Evolutionary conservation across 2,329 filamentous ascomycete genomes (phyloP).

Genomic region (Blastomyces silverae): DNA sequence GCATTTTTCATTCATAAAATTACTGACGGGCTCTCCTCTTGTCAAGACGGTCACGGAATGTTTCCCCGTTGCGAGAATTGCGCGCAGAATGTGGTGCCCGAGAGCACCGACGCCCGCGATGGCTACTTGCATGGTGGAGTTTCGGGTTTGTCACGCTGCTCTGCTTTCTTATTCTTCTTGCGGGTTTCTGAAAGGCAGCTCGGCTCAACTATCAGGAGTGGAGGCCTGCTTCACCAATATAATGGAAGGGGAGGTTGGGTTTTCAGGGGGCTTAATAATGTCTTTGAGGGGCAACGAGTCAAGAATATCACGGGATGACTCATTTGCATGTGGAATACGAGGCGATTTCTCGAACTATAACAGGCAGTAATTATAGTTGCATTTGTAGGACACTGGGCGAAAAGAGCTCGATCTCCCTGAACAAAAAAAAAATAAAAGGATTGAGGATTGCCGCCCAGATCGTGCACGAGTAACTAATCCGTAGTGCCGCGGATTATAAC

Average conservation of each 20-base stretch:
- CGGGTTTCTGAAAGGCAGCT: neutral
- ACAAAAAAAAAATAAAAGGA: slow-evolving; percentile 38
- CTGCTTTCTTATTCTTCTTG: neutral
- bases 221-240: neutral
- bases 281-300: neutral
- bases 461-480: slow-evolving; percentile 38
- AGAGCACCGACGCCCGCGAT: slow-evolving; percentile 12
- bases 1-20: neutral
- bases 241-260: neutral
- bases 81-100: slow-evolving; percentile 8
- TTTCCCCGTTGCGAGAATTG: neutral
- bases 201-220: neutral
- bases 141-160: too few relatives aligned
- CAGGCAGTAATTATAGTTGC: too few relatives aligned
- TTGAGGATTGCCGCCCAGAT: slow-evolving; percentile 37
- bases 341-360: too few relatives aligned
- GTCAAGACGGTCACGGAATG: slow-evolving; percentile 10
- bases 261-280: neutral
- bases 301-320: slow-evolving; percentile 1
- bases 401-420: slow-evolving; percentile 29
- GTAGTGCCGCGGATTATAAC: slow-evolving; percentile 38
- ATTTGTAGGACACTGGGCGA: too few relatives aligned
- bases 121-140: slow-evolving; percentile 7
- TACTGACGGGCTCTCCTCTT: slow-evolving; percentile 9
- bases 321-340: neutral